These are phyloP conservation scores for Pichia thaimueangensis DNA, from an alignment of 805 yeast genomes.

Conservation along the genomic window DNA sequence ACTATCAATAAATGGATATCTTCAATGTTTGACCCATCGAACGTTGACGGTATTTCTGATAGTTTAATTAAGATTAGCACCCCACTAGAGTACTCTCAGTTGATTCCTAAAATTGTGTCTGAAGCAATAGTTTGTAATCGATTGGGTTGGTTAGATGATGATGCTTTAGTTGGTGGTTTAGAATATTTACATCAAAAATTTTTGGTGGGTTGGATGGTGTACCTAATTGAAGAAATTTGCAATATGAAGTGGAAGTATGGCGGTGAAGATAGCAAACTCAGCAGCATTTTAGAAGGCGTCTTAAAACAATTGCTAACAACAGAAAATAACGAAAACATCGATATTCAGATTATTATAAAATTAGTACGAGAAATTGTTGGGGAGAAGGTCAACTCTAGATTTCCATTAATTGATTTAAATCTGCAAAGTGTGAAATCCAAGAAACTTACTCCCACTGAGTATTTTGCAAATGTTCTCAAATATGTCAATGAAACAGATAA, in stretches of 20 bases:
- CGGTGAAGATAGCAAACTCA: constrained; percentile 5
- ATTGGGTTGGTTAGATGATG: constrained; percentile 48
- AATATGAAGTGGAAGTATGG: constrained; percentile 16
- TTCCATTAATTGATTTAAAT: neutral
- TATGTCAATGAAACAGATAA: constrained; percentile 3
- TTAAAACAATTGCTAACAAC: constrained; percentile 19
- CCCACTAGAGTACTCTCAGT: constrained; percentile 57
- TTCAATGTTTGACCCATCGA: constrained; percentile 57
- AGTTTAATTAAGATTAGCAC: constrained; percentile 63
- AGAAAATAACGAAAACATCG: constrained; percentile 16
- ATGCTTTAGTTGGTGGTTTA: constrained; percentile 65
- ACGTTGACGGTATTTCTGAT: constrained; percentile 74
- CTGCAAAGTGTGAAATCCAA: neutral
- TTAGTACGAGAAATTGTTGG: constrained; percentile 16
- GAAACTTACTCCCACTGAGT: constrained; percentile 1
- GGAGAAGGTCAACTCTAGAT: constrained; percentile 13
- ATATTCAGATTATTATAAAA: constrained; percentile 16
- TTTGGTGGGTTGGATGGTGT: constrained; percentile 49
- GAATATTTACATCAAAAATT: constrained; percentile 85
- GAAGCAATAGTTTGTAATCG: constrained; percentile 62
- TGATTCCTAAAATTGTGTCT: constrained; percentile 69
- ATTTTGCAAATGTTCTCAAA: constrained; percentile 13
- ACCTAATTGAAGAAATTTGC: constrained; percentile 31
- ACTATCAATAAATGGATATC: constrained; percentile 63
- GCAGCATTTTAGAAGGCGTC: constrained; percentile 14